Conservation (phyloP, 1,139 yeast species). For the Magnusiomyces sp. region DNA sequence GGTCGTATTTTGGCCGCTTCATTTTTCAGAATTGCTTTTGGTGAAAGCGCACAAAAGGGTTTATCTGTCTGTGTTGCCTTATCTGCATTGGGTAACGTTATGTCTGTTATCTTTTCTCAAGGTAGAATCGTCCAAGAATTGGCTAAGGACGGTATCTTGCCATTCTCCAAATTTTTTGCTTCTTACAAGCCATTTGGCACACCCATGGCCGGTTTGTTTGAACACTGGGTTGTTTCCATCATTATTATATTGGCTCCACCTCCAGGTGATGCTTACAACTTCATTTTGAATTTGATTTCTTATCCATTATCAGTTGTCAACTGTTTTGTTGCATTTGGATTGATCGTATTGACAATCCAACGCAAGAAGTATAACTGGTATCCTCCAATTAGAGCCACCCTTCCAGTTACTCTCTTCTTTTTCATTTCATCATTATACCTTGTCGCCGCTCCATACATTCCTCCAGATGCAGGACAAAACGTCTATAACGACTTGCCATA, state of each 20-base stretch:
- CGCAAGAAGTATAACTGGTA: slow-evolving; percentile 51
- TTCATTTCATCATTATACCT: slow-evolving; percentile 60
- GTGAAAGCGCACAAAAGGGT: slow-evolving; percentile 51
- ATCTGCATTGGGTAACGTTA: slow-evolving; percentile 69
- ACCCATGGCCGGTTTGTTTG: slow-evolving; percentile 46
- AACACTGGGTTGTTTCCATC: slow-evolving; percentile 46
- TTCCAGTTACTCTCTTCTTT: slow-evolving; percentile 58
- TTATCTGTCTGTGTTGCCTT: slow-evolving; percentile 65
- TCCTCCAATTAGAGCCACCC: slow-evolving; percentile 64
- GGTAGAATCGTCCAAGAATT: slow-evolving; percentile 69
- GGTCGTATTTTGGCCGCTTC: slow-evolving; percentile 73
- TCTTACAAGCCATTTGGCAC: slow-evolving; percentile 47
- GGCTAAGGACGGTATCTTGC: slow-evolving; percentile 66
- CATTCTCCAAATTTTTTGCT: no score
- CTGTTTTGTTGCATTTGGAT: slow-evolving; percentile 63
- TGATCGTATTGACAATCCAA: slow-evolving; percentile 51
- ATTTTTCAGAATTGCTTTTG: slow-evolving; percentile 67
- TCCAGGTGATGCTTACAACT: slow-evolving; percentile 70
- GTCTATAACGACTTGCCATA: slow-evolving; percentile 65
- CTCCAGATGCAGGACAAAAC: slow-evolving; percentile 47
- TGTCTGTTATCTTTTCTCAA: slow-evolving; percentile 71
- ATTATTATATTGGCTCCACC: slow-evolving; percentile 58
- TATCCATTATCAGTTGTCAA: slow-evolving; percentile 69
- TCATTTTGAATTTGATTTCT: slow-evolving; percentile 64
- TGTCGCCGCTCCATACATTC: slow-evolving; percentile 74